phyloP scores from a whole-genome alignment of 2,329 filamentous ascomycete genomes.

The Monilinia fructigena region DNA sequence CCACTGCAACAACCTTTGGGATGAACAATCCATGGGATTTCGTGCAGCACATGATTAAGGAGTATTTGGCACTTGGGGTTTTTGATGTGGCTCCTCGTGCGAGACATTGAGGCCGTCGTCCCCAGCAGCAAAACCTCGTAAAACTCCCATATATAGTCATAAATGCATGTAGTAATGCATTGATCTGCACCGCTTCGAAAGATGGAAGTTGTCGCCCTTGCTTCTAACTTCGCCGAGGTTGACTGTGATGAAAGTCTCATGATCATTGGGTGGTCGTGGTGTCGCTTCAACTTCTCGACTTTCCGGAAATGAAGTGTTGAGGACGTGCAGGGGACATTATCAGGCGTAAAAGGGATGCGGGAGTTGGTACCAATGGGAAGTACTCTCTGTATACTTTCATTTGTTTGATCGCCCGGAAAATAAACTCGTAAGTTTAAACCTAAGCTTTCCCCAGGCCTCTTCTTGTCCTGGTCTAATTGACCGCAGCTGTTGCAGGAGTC shows the following conservation, averaged over 20 bases:
- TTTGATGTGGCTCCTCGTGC: not conserved
- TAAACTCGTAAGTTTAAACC: slow-evolving; percentile 11
- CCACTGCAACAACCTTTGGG: too few species aligned
- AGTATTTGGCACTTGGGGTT: too few species aligned
- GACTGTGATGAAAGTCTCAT: not conserved
- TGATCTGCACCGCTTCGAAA: not conserved
- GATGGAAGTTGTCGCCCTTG: slow-evolving; percentile 9
- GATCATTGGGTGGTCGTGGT: slow-evolving; percentile 4
- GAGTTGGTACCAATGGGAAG: not conserved
- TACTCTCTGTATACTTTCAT: slow-evolving; percentile 2
- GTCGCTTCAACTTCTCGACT: not conserved
- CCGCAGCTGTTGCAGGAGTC: not conserved
- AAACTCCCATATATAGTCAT: not conserved
- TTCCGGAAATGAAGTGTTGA: slow-evolving; percentile 17
- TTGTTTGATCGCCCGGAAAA: slow-evolving; percentile 15
- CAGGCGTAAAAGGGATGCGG: not conserved
- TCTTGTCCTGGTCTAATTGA: not conserved
- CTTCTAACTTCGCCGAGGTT: slow-evolving; percentile 4
- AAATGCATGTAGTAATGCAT: not conserved
- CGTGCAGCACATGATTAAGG: not conserved
- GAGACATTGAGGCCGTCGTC: not conserved
- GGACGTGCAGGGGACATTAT: not conserved
- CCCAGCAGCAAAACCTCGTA: not conserved
- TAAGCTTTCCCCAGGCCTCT: not conserved
- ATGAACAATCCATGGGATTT: not conserved